Conservation (phyloP, 768 basidiomycete species). For the Termitomyces sp. region DNA sequence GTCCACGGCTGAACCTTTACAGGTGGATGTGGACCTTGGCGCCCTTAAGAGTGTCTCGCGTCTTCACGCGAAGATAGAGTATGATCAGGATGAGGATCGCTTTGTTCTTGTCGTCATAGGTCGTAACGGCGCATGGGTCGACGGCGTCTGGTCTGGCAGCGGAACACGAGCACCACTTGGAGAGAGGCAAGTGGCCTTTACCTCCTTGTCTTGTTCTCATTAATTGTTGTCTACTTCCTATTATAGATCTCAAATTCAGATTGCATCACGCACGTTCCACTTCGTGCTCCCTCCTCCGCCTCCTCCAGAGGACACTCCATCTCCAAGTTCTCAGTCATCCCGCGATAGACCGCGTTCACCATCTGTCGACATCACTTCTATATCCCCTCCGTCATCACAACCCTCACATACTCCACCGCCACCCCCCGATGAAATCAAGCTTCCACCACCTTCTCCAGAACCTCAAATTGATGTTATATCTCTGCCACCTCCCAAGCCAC, state of each 20-base stretch:
- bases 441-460: conserved; percentile 37
- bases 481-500: conserved; percentile 34
- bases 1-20: conserved; percentile 51
- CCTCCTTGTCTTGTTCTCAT: background rate
- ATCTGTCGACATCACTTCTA: conserved; percentile 78
- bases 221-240: conserved; percentile 6
- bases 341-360: conserved; percentile 68
- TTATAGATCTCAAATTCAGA: conserved; percentile 88
- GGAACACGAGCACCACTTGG: conserved; percentile 83
- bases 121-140: conserved; percentile 98
- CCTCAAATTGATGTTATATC: conserved; percentile 36
- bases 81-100: conserved; percentile 83
- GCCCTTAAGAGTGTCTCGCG: conserved; percentile 97
- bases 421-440: conserved; percentile 43
- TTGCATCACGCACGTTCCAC: conserved; percentile 94
- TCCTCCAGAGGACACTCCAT: conserved; percentile 75
- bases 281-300: conserved; percentile 92
- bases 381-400: conserved; percentile 78
- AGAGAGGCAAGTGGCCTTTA: conserved; percentile 54
- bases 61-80: conserved; percentile 92
- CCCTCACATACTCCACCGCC: conserved; percentile 75
- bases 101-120: conserved; percentile 91
- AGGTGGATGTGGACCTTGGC: conserved; percentile 89
- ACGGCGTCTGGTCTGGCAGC: conserved; percentile 91
- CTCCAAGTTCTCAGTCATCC: conserved; percentile 75